Evolutionary conservation across 257 asterid genomes (phyloP), one percentile per base, ranked within the genome.

Genomic region (Solanum sitiens): DNA sequence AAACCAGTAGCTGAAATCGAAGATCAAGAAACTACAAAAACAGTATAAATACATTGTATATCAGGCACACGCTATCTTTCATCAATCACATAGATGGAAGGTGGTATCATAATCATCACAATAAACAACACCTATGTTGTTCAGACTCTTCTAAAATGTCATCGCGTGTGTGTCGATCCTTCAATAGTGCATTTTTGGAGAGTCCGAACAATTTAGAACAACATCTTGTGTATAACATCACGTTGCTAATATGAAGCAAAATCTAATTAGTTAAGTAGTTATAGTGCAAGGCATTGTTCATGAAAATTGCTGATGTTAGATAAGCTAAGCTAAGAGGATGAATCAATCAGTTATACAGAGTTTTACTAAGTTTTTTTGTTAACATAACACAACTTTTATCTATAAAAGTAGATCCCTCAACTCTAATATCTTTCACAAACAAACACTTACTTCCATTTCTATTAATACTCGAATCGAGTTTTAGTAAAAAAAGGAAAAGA

Each of bases 261-360:
- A 25, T 67, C 20, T 11, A 65, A 65, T 67, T 27, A 25, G 39
- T 5, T 0, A 68, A 27, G 33, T 13, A 86, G 94, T 90, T 93
- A 75, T 39, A 86, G 90, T 87, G 63, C 61, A 95, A 11, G 33
- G 92, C 80, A 88, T 87, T 76, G 30, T 39, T 76, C 61, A 86
- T 86, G 87, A 84, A 89, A 89, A 88, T 2, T 86, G 27, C n/a
- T 88, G 89, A 76, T 84, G 89, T 91, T 87, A 87, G 89, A 89
- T 80, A 67, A 9, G 7, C 39, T 42, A 53, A 16, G 35, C 16
- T 65, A 89, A 94, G 98, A 91, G 93, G 96, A 92, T 94, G 94
- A 93, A 94, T 89, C 94, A 90, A 94, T 95, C 89, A 65, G 11
- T 32, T 61, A 53, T 56, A 70, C 27, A 83, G 85, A 47, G 67